These are phyloP conservation scores for Barnettozyma populi DNA, from an alignment of 805 yeast species.

Conservation along the genomic window DNA sequence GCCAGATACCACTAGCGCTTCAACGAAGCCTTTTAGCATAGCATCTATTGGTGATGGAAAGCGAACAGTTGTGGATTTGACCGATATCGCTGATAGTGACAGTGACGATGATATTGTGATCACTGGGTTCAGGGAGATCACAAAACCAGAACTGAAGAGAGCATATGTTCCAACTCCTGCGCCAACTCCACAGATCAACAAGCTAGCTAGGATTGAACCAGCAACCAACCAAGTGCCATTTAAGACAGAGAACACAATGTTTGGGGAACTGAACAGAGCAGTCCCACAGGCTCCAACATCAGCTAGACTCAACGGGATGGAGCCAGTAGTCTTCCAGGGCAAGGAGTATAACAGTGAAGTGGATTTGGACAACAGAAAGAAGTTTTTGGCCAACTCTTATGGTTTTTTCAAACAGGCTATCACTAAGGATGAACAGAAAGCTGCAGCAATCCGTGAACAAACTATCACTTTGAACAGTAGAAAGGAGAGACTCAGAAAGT, in stretches of 20 bases:
- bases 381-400: background rate
- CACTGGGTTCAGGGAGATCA: slow-evolving; percentile 14
- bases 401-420: background rate
- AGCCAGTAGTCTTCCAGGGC: background rate
- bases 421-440: background rate
- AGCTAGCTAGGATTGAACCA: background rate
- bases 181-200: background rate
- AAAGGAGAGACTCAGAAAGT: background rate
- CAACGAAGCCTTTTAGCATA: slow-evolving; percentile 3
- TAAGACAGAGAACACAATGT: background rate
- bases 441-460: background rate
- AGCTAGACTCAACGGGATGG: background rate
- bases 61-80: slow-evolving; percentile 14
- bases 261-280: background rate
- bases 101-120: slow-evolving; percentile 21
- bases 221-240: background rate
- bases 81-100: slow-evolving; percentile 13
- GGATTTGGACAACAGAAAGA: slow-evolving; percentile 1
- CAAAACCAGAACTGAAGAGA: background rate
- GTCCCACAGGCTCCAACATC: background rate
- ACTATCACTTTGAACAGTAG: background rate
- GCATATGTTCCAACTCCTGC: background rate
- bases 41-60: background rate
- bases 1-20: background rate
- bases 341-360: background rate